Percentiles rank a stretch among this genome's conserved stretches.
These are phyloP conservation scores for Raffaelea arxii DNA, from an alignment of 2,329 filamentous ascomycete species.

Conservation along the genomic window DNA sequence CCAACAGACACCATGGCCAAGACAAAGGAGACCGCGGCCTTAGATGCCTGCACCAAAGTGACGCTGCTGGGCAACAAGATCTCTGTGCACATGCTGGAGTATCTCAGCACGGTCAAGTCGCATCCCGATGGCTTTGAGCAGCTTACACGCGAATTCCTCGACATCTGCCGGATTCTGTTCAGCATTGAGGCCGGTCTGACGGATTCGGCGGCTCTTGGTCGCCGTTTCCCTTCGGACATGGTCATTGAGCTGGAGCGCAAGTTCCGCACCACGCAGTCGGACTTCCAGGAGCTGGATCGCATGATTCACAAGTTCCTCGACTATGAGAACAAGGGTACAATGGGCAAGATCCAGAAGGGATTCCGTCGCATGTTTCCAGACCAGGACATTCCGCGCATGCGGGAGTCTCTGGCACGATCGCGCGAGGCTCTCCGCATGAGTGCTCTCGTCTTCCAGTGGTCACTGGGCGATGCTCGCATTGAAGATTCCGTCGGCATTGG, in stretches of 20 bases:
- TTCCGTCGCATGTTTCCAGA: constrained; percentile 56
- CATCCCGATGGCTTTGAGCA: constrained; percentile 45
- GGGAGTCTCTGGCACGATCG: constrained; percentile 44
- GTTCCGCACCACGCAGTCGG: constrained; percentile 48
- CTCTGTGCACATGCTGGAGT: constrained; percentile 55
- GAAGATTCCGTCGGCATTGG: constrained; percentile 55
- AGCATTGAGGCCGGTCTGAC: constrained; percentile 57
- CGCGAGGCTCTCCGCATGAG: constrained; percentile 55
- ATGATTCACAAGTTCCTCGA: constrained; percentile 52
- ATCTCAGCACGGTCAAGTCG: constrained; percentile 45
- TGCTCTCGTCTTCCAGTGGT: constrained; percentile 56
- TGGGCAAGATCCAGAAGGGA: constrained; percentile 50
- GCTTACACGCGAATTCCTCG: constrained; percentile 57
- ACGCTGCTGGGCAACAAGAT: constrained; percentile 54
- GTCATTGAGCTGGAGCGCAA: constrained; percentile 54
- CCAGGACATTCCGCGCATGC: constrained; percentile 51
- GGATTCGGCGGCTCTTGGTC: constrained; percentile 33
- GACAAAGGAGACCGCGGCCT: constrained; percentile 21
- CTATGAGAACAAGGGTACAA: constrained; percentile 50
- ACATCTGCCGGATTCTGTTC: constrained; percentile 56
- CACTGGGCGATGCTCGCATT: constrained; percentile 45
- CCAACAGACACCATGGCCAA: constrained; percentile 13
- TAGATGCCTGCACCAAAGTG: constrained; percentile 47
- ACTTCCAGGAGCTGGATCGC: constrained; percentile 55
- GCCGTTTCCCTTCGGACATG: constrained; percentile 49